Conservation (phyloP, 169 alveolate species). For the Plasmodium blacklocki region DNA sequence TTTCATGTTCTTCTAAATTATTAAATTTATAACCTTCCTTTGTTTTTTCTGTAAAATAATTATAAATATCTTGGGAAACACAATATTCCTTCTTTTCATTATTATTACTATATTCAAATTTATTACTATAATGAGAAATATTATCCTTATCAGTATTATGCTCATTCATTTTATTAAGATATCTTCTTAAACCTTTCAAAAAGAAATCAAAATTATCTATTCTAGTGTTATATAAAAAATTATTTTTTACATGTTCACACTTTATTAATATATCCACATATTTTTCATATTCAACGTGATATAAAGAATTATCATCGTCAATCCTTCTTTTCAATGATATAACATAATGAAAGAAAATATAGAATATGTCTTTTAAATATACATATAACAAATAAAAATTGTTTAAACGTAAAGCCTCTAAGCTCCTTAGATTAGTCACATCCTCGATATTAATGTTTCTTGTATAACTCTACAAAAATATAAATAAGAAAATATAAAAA, state of each 20-base stretch:
- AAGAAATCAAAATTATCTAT: constrained; percentile 6
- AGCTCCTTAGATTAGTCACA: constrained; percentile 8
- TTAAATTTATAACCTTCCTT: background rate
- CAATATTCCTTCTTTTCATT: too few relatives aligned
- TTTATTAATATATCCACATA: too few relatives aligned
- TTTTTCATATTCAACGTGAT: too few relatives aligned
- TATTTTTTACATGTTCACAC: constrained; percentile 8
- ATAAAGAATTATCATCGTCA: background rate
- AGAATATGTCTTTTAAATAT: constrained; percentile 37
- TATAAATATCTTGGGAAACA: too few relatives aligned
- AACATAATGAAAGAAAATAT: constrained; percentile 31
- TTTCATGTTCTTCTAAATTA: background rate
- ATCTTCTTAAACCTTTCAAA: constrained; percentile 7
- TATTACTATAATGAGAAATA: too few relatives aligned
- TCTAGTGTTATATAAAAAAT: constrained; percentile 43
- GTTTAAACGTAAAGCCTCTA: constrained; percentile 18
- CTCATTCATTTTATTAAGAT: background rate
- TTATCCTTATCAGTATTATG: background rate
- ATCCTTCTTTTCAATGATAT: background rate
- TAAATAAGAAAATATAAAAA: too few relatives aligned
- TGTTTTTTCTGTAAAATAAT: background rate
- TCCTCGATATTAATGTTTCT: constrained; percentile 53
- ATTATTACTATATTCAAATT: too few relatives aligned
- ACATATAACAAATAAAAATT: constrained; percentile 35
- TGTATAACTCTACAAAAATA: constrained; percentile 23